Base-by-base conservation (phyloP, 306 rosid genomes). In the Ormosia semicastrata region DNA sequence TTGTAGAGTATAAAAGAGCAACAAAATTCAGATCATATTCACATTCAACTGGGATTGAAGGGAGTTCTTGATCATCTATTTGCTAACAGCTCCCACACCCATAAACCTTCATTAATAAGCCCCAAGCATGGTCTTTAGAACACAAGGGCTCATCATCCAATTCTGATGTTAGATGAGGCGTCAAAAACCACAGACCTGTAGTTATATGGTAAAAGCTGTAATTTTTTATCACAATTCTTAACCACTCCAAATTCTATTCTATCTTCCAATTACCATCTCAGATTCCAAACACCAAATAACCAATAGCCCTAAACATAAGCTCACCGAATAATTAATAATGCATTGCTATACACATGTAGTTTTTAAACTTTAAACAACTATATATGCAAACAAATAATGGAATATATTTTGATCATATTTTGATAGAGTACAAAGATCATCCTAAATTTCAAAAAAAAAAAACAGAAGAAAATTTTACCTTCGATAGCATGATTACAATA, bases 401-500 rank as follows among this genome's bases (percentile, higher is more conserved):
- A 30, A 80, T 36, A n/a, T n/a, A n/a, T n/a, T n/a, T n/a, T n/a
- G n/a, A n/a, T n/a, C n/a, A 30, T 46, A 44, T 60, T 62, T 63
- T 62, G 7, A 2, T 40, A 74, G 36, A 63, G 36, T 15, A 3
- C 33, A 58, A 3, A 62, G 11, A 49, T 6, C 41, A 63, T 13
- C 4, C 3, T 47, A 39, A 56, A 33, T 72, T 71, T 18, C 9
- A 58, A 4, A 68, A 15, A 49, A 5, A 3, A 4, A 7, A 46
- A 33, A 46, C 0, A 47, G 37, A 77, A 62, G 6, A 60, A 40
- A 50, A 4, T 0, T 18, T 69, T 82, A 94, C 98, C 95, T 94
- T 94, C 0, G 95, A 85, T 70, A 92, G 85, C 97, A 94, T 94
- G 34, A 94, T 86, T 56, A 94, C 98, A 70, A 94, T 78, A 84